Evolutionary conservation across 2,329 filamentous ascomycete genomes (phyloP).

Genomic region (Diaporthe velutina): DNA sequence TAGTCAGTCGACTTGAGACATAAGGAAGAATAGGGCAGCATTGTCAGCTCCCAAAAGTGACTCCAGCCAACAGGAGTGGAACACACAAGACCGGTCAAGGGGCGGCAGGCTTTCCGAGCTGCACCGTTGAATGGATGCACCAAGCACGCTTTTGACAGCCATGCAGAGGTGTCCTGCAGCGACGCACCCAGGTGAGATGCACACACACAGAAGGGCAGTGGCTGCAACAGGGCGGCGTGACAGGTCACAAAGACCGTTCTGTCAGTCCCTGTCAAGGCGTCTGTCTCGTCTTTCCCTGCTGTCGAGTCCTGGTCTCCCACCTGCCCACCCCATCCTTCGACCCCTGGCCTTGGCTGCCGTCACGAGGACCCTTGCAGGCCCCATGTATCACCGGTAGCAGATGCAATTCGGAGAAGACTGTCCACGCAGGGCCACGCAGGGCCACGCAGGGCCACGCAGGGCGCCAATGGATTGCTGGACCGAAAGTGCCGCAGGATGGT

Average conservation of each 20-base stretch:
- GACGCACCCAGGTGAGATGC: conserved; percentile 25
- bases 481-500: conserved; percentile 29
- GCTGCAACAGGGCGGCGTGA: conserved; percentile 22
- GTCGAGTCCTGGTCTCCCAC: background rate
- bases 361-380: conserved; percentile 28
- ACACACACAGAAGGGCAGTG: conserved; percentile 1
- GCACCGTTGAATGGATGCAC: conserved; percentile 26
- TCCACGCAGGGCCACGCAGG: too few relatives aligned
- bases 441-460: too few relatives aligned
- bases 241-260: conserved; percentile 21
- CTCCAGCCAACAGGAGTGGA: conserved; percentile 24
- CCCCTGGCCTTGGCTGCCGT: conserved; percentile 25
- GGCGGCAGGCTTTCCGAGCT: conserved; percentile 31
- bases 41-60: conserved; percentile 26
- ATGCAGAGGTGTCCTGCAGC: conserved; percentile 31
- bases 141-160: conserved; percentile 20
- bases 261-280: background rate
- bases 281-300: background rate
- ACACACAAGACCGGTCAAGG: conserved; percentile 32
- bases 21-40: conserved; percentile 21
- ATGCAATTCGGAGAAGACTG: conserved; percentile 20
- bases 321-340: background rate
- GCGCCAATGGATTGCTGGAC: conserved; percentile 4
- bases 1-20: conserved; percentile 13
- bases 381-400: conserved; percentile 11